phyloP scores from a whole-genome alignment of 768 basidiomycete genomes.

The Leccinum variicolor region DNA sequence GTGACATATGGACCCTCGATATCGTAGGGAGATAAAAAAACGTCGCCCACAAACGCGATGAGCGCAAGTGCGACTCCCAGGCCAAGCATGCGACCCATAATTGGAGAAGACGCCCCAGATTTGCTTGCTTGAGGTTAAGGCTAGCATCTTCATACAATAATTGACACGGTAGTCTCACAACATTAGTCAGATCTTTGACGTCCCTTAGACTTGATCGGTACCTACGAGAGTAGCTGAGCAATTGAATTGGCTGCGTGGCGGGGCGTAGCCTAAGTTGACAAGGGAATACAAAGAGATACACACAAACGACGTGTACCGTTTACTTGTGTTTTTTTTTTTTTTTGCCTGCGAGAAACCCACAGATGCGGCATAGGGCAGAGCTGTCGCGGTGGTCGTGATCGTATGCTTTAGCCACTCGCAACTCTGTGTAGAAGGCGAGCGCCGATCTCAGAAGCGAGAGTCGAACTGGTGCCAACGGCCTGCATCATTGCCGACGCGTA shows the following conservation, averaged over 20 bases:
- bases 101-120: background rate
- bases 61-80: background rate
- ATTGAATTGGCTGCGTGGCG: background rate
- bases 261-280: background rate
- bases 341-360: background rate
- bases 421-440: background rate
- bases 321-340: too few relatives aligned
- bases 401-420: background rate
- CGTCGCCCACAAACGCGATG: background rate
- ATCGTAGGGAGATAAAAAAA: background rate
- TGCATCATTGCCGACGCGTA: slow-evolving; percentile 2
- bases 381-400: background rate
- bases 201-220: background rate
- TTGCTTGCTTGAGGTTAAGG: background rate
- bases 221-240: background rate
- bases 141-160: background rate
- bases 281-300: background rate
- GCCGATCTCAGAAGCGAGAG: background rate
- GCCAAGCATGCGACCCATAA: background rate
- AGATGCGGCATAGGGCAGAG: background rate
- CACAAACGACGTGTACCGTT: background rate
- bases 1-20: slow-evolving; percentile 1
- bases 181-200: background rate
- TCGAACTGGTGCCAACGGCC: background rate
- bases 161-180: background rate